These are phyloP conservation scores for Leucaena leucocephala DNA, from an alignment of 306 rosid species.

Conservation along the genomic window DNA sequence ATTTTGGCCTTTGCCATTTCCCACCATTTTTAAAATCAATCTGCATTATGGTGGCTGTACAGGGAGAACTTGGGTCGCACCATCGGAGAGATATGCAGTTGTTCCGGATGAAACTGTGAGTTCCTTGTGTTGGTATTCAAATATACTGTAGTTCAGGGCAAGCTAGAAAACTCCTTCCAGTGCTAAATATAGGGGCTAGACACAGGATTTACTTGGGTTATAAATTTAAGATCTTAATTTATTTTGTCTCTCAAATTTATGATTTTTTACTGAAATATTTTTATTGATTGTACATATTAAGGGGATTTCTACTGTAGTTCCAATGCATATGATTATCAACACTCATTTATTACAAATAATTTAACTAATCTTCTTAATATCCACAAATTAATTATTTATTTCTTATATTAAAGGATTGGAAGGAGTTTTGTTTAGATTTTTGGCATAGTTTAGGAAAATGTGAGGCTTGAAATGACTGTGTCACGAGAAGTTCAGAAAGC, in stretches of 20 bases:
- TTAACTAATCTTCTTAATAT: too few species aligned
- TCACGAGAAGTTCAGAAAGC: neutral
- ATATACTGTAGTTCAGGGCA: slow-evolving; percentile 1
- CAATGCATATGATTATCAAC: too few species aligned
- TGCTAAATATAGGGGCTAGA: too few species aligned
- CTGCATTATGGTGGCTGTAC: slow-evolving; percentile 24
- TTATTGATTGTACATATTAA: too few species aligned
- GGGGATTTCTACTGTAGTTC: too few species aligned
- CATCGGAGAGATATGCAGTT: slow-evolving; percentile 85
- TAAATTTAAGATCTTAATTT: too few species aligned
- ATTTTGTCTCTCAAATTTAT: too few species aligned
- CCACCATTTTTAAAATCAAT: neutral
- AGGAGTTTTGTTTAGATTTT: neutral
- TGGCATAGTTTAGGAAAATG: slow-evolving; percentile 11
- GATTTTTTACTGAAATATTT: too few species aligned
- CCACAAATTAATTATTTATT: too few species aligned
- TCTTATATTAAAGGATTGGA: too few species aligned
- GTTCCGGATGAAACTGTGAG: slow-evolving; percentile 97
- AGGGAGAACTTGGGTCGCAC: slow-evolving; percentile 76
- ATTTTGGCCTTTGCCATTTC: neutral
- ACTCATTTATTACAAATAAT: too few species aligned
- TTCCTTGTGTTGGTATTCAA: slow-evolving; percentile 20
- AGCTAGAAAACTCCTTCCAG: neutral
- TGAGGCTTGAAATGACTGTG: slow-evolving; percentile 14
- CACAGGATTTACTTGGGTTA: too few species aligned